These are phyloP conservation scores for Plectranthus barbatus DNA, from an alignment of 257 asterid genomes.

Conservation along the genomic window DNA sequence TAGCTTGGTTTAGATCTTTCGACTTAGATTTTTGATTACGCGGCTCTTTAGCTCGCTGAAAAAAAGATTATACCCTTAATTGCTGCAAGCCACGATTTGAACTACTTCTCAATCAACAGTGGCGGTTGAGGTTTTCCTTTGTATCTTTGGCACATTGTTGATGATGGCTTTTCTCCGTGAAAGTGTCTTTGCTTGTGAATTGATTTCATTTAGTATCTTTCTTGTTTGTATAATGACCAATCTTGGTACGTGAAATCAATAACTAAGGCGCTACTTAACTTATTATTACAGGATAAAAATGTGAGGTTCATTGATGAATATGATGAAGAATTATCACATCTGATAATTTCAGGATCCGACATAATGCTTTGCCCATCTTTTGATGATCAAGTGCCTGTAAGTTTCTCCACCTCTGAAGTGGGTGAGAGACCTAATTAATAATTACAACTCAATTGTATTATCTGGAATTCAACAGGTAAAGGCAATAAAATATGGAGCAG, in stretches of 20 bases:
- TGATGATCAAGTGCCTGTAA: conserved; percentile 72
- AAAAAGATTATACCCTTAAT: background rate
- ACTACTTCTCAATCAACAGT: no score
- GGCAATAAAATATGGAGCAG: conserved; percentile 66
- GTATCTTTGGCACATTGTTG: background rate
- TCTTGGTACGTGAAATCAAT: background rate
- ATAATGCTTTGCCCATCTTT: conserved; percentile 61
- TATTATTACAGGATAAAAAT: conserved; percentile 38
- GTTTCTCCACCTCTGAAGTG: no score
- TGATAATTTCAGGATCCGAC: conserved; percentile 70
- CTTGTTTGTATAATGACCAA: background rate
- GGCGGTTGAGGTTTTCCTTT: background rate
- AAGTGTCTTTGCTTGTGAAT: background rate
- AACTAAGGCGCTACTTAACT: background rate
- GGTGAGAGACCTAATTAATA: no score
- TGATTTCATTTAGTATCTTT: background rate
- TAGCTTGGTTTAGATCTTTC: background rate
- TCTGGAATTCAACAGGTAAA: conserved; percentile 37
- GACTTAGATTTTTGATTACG: background rate
- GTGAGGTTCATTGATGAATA: conserved; percentile 44
- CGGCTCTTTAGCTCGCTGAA: background rate
- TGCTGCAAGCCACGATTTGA: background rate
- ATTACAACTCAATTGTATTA: background rate
- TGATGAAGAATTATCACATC: conserved; percentile 56
- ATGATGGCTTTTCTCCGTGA: background rate